phyloP scores from a whole-genome alignment of 2,329 filamentous ascomycete species.

The Hypoxylon sp. region DNA sequence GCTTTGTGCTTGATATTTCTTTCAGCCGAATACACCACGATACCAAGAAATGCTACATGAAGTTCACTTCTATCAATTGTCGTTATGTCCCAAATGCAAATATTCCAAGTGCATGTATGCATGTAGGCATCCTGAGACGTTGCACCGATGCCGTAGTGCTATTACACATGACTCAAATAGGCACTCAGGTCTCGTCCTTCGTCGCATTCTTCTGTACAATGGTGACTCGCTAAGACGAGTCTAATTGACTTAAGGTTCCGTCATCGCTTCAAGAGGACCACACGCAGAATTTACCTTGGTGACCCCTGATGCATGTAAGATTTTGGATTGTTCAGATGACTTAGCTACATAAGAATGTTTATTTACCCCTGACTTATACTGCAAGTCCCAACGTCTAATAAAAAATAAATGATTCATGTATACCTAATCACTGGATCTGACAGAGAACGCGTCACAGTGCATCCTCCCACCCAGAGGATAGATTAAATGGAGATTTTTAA shows the following conservation, averaged over 20 bases:
- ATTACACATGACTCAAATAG: slow-evolving; percentile 4
- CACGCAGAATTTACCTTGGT: background rate
- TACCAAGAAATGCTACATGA: slow-evolving; percentile 48
- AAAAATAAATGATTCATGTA: slow-evolving; percentile 28
- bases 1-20: slow-evolving; percentile 36
- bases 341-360: background rate
- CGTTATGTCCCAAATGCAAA: slow-evolving; percentile 19
- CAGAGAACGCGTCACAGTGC: slow-evolving; percentile 39
- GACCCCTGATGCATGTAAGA: slow-evolving; percentile 11
- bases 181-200: slow-evolving; percentile 5
- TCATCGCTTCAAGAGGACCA: slow-evolving; percentile 24
- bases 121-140: slow-evolving; percentile 15
- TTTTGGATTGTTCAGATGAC: background rate
- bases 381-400: slow-evolving; percentile 7
- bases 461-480: slow-evolving; percentile 20
- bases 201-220: slow-evolving; percentile 25
- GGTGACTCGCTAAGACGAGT: slow-evolving; percentile 16
- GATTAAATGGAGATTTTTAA: slow-evolving; percentile 35
- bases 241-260: slow-evolving; percentile 34
- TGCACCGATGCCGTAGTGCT: background rate
- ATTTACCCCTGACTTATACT: slow-evolving; percentile 15
- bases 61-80: slow-evolving; percentile 31
- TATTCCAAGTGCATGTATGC: slow-evolving; percentile 2
- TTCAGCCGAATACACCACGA: slow-evolving; percentile 47
- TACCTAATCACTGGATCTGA: slow-evolving; percentile 20